Base-by-base conservation (phyloP, 2,329 filamentous ascomycete genomes). In the Ophiostoma sp. region DNA sequence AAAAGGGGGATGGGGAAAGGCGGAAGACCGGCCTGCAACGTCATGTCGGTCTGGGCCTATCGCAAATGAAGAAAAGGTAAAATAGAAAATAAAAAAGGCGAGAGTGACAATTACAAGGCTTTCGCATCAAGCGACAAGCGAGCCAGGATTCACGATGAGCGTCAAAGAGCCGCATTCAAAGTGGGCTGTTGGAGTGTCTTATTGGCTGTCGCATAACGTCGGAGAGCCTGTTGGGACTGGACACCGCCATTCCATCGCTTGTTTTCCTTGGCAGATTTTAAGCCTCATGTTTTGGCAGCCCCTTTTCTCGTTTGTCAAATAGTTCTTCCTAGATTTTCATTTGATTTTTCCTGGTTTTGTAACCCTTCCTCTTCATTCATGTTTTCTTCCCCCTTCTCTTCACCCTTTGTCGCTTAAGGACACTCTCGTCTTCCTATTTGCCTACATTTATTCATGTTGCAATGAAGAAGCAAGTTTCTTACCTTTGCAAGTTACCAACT, bases 261-360 rank as follows among this genome's bases (percentile, higher is more conserved):
- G 36, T 66, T 25, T 28, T 28, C 22, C 61, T 28, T 66, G 36
- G 36, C 61, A 28, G 7, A 12, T 42, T 42, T 45, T 66, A n/a
- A 64, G 61, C 61, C 61, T 45, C 61, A 28, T 66, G 61, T 66
- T 66, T 66, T 66, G 61, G 36, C 36, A 8, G 33, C 33, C 61
- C 36, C 36, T 66, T 45, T 8, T 45, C 45, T 25, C 22, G n/a
- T 39, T 55, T 22, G 22, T 28, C 50, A 28, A 12, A 55, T 15
- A 2, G 22, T 15, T 9, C 12, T 25, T 22, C 19, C 12, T 15
- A 3, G 50, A 28, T 28, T 55, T 55, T 28, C 22, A 9, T 28
- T 28, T 28, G 42, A 48, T 45, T 12, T 25, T 25, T 42, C 31
- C 12, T 42, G 2, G 5, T 45, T 22, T 17, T 45, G n/a, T n/a